Conservation (phyloP, 2,329 filamentous ascomycete genomes). For the Xylariaceae sp. region DNA sequence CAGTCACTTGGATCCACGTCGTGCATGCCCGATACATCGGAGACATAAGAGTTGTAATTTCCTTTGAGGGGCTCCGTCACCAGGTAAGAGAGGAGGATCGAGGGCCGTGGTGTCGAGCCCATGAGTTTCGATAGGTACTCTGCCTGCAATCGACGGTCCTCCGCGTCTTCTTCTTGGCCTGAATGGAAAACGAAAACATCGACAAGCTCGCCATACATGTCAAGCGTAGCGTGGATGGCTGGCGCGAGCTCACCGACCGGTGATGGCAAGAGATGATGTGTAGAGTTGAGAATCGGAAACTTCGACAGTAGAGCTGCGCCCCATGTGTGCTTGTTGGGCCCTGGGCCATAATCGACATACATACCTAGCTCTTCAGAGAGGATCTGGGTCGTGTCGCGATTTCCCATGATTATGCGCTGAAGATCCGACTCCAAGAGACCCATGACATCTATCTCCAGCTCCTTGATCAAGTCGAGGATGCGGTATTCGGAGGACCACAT, state of each 20-base stretch:
- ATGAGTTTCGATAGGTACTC: slow-evolving; percentile 85
- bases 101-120: slow-evolving; percentile 72
- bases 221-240: slow-evolving; percentile 92
- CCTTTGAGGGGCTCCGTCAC: slow-evolving; percentile 86
- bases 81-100: slow-evolving; percentile 84
- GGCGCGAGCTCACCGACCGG: slow-evolving; percentile 93
- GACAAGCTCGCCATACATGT: slow-evolving; percentile 82
- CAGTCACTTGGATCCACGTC: slow-evolving; percentile 90
- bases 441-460: slow-evolving; percentile 94
- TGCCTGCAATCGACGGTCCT: slow-evolving; percentile 81
- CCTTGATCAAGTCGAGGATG: slow-evolving; percentile 84
- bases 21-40: slow-evolving; percentile 80
- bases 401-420: slow-evolving; percentile 99
- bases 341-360: slow-evolving; percentile 96
- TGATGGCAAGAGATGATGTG: slow-evolving; percentile 88
- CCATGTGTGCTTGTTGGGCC: slow-evolving; percentile 99
- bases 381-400: slow-evolving; percentile 91
- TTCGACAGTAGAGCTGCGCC: slow-evolving; percentile 88
- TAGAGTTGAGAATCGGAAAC: slow-evolving; percentile 95
- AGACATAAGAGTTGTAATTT: slow-evolving; percentile 96
- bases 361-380: slow-evolving; percentile 94
- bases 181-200: slow-evolving; percentile 99
- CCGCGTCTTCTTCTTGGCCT: slow-evolving; percentile 91
- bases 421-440: slow-evolving; percentile 91
- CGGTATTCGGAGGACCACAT: slow-evolving; percentile 98